Conservation (phyloP, 192 early-diverging fungal genomes). For the Radiomyces spectabilis region DNA sequence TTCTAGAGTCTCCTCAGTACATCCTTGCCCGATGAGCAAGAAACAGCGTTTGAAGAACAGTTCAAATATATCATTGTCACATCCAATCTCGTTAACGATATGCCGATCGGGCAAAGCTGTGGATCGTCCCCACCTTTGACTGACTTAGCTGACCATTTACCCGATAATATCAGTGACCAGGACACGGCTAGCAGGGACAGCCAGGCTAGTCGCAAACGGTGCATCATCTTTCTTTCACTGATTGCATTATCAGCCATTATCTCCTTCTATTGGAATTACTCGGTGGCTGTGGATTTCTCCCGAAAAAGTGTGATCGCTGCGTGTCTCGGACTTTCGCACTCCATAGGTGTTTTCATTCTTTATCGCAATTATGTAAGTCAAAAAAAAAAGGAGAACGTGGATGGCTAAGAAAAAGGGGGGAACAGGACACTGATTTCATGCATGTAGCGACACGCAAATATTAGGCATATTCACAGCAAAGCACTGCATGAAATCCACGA, state of each 20-base stretch:
- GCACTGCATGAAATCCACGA: constrained; percentile 30
- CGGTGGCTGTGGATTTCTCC: no score
- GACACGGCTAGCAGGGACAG: not conserved
- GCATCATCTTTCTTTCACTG: no score
- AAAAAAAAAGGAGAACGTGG: constrained; percentile 6
- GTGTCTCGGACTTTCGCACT: no score
- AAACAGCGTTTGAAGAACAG: constrained; percentile 48
- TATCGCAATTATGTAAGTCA: not conserved
- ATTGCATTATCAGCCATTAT: no score
- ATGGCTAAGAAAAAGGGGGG: no score
- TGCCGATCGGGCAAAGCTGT: constrained; percentile 18
- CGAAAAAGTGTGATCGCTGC: no score
- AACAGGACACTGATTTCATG: no score
- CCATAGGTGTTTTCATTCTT: not conserved
- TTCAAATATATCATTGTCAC: constrained; percentile 53
- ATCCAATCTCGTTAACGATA: constrained; percentile 42
- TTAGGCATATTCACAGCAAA: constrained; percentile 28
- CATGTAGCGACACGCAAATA: no score
- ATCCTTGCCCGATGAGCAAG: constrained; percentile 37
- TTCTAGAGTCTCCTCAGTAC: constrained; percentile 33
- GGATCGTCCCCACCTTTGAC: not conserved
- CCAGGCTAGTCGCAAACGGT: no score
- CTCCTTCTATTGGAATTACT: no score
- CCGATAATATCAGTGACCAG: not conserved
- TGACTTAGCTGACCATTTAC: not conserved